Conservation (phyloP, 352 stramenopile genomes). For the Phytophthora sojae region DNA sequence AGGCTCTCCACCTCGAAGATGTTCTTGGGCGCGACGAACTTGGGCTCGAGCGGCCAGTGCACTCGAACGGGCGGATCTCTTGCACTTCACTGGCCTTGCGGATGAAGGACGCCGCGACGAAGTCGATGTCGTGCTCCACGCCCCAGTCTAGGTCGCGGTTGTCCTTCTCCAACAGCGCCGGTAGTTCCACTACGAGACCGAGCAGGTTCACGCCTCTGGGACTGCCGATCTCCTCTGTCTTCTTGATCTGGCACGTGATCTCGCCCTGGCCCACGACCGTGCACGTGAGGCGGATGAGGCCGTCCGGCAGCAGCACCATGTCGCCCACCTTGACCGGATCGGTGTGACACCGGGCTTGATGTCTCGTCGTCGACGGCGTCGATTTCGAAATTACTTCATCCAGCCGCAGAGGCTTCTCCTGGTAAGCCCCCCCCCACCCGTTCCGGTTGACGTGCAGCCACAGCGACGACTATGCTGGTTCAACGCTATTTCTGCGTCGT, state of each 20-base stretch:
- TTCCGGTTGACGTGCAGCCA: too few species aligned
- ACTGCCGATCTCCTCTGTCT: slow-evolving; percentile 95
- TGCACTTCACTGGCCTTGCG: slow-evolving; percentile 95
- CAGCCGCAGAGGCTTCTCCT: too few species aligned
- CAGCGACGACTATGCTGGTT: too few species aligned
- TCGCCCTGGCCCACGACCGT: slow-evolving; percentile 64
- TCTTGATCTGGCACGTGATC: slow-evolving; percentile 91
- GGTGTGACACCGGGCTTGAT: too few species aligned
- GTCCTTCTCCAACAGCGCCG: slow-evolving; percentile 98
- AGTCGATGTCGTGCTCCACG: slow-evolving; percentile 96
- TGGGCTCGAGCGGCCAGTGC: slow-evolving; percentile 50
- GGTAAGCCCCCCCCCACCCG: too few species aligned
- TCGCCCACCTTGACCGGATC: slow-evolving; percentile 86
- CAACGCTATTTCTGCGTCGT: too few species aligned
- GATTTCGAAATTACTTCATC: too few species aligned
- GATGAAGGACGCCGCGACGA: slow-evolving; percentile 99
- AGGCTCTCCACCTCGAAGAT: too few species aligned
- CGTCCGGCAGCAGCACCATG: slow-evolving; percentile 93
- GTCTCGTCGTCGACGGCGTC: too few species aligned
- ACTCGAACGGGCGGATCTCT: slow-evolving; percentile 92
- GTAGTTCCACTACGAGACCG: slow-evolving; percentile 93
- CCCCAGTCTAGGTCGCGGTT: slow-evolving; percentile 95
- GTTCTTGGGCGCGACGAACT: slow-evolving; percentile 93
- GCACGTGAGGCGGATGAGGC: slow-evolving; percentile 92
- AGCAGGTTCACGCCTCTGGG: slow-evolving; percentile 97